These are phyloP conservation scores for Picea engelmannii DNA, from an alignment of 83 land plant species.

Conservation along the genomic window DNA sequence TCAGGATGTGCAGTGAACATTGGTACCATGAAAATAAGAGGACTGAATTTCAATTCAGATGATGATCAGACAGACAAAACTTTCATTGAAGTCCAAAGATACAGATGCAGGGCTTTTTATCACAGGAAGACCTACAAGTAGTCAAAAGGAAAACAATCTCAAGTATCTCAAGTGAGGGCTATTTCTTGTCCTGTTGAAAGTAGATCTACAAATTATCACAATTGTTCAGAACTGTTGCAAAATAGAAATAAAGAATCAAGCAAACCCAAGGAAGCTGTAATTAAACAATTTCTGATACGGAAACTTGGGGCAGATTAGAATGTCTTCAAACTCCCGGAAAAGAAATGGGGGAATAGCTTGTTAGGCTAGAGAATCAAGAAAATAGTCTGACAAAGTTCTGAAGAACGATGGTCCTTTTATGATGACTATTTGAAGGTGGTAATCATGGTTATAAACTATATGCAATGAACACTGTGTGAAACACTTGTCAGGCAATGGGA, in stretches of 20 bases:
- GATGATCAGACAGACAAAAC: constrained; percentile 14
- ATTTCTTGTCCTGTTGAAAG: background rate
- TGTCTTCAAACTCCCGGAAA: background rate
- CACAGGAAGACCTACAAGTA: background rate
- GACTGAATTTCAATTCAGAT: constrained; percentile 41
- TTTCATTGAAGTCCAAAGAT: background rate
- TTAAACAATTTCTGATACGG: background rate
- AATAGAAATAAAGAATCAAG: constrained; percentile 2
- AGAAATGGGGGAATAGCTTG: background rate
- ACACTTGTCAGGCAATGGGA: background rate
- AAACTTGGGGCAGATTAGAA: background rate
- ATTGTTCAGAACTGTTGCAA: background rate
- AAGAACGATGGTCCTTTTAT: background rate
- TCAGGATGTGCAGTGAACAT: constrained; percentile 54
- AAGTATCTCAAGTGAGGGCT: background rate
- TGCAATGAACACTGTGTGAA: background rate
- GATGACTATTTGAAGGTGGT: background rate
- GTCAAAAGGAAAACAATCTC: background rate
- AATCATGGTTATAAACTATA: background rate
- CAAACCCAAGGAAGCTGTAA: constrained; percentile 4
- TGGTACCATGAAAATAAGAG: constrained; percentile 65
- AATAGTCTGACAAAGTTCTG: background rate
- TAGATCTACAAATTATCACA: background rate
- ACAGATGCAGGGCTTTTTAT: background rate
- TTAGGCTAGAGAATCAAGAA: constrained; percentile 7